Conservation (phyloP, 768 basidiomycete genomes). For the Leucocoprinus sp. region DNA sequence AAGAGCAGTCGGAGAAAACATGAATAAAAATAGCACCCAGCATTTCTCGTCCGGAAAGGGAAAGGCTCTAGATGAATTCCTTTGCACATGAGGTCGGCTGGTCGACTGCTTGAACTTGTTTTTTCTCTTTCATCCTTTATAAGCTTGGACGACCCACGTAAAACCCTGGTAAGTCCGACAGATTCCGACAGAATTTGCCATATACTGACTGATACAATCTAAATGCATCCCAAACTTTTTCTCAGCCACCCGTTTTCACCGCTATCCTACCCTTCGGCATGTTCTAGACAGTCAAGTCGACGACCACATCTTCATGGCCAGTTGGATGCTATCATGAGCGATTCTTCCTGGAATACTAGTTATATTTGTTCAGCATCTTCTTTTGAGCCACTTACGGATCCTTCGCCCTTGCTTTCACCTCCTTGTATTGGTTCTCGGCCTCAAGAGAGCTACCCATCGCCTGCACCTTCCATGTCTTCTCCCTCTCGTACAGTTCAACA, state of each 20-base stretch:
- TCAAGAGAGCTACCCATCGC: slow-evolving; percentile 11
- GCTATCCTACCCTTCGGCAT: slow-evolving; percentile 4
- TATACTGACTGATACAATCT: neutral
- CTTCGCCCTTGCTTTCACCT: slow-evolving; percentile 8
- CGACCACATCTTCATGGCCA: slow-evolving; percentile 11
- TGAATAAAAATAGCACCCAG: slow-evolving; percentile 5
- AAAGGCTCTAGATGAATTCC: slow-evolving; percentile 9
- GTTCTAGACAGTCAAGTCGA: slow-evolving; percentile 10
- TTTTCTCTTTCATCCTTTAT: slow-evolving; percentile 6
- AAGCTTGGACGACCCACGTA: neutral
- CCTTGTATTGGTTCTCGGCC: slow-evolving; percentile 11
- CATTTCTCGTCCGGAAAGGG: slow-evolving; percentile 10
- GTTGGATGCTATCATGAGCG: slow-evolving; percentile 10
- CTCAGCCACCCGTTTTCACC: slow-evolving; percentile 9
- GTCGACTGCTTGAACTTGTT: slow-evolving; percentile 8
- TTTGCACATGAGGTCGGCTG: slow-evolving; percentile 11
- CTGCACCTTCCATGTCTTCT: slow-evolving; percentile 10
- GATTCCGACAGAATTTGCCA: neutral
- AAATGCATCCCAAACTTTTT: slow-evolving; percentile 10
- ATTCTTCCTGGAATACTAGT: slow-evolving; percentile 8
- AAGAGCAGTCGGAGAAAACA: neutral
- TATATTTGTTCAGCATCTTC: slow-evolving; percentile 8
- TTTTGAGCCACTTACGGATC: slow-evolving; percentile 5
- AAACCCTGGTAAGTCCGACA: neutral
- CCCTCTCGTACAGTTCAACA: slow-evolving; percentile 9